phyloP scores from a whole-genome alignment of 306 rosid genomes.

The Hippophae gyantsensis region DNA sequence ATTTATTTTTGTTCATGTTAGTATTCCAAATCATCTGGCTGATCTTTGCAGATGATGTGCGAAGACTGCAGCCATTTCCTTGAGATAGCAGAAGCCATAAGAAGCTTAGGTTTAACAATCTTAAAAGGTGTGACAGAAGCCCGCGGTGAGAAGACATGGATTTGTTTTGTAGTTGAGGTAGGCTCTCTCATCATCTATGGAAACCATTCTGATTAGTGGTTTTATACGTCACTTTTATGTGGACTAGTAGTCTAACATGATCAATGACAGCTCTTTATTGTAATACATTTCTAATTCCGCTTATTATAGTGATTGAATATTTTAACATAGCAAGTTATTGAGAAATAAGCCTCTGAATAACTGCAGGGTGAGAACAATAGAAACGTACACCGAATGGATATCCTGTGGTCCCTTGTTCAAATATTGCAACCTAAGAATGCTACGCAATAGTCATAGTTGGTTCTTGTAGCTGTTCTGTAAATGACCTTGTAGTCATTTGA shows the following conservation, averaged over 20 bases:
- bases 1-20: background rate
- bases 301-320: too few relatives aligned
- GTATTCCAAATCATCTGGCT: conserved; percentile 14
- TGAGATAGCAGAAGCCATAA: conserved; percentile 89
- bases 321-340: too few relatives aligned
- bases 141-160: conserved; percentile 72
- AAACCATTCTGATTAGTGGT: background rate
- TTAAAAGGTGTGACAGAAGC: conserved; percentile 75
- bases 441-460: conserved; percentile 19
- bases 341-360: conserved; percentile 1
- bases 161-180: conserved; percentile 95
- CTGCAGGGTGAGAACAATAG: conserved; percentile 75
- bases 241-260: too few relatives aligned
- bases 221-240: background rate
- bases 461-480: conserved; percentile 17
- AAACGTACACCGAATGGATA: conserved; percentile 80
- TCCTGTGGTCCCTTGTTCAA: conserved; percentile 90
- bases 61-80: conserved; percentile 96
- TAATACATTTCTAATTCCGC: too few relatives aligned
- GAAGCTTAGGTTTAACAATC: conserved; percentile 68
- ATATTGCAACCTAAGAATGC: conserved; percentile 68
- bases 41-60: conserved; percentile 64
- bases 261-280: too few relatives aligned
- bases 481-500: conserved; percentile 10
- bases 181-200: background rate